Evolutionary conservation across 345 rosid genomes (phyloP).

Genomic region (Durio zibethinus): DNA sequence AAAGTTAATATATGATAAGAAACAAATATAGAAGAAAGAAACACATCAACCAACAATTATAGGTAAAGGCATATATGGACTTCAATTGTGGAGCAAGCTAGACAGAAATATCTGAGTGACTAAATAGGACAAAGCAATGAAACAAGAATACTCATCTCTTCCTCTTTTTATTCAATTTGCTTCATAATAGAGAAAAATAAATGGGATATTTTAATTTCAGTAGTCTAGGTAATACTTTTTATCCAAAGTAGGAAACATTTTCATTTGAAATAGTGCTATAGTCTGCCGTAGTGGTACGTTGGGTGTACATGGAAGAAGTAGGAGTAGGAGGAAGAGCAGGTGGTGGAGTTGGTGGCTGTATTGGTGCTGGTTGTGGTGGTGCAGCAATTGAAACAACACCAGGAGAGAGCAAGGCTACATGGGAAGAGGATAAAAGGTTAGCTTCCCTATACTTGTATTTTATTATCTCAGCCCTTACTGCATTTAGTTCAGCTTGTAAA

Average conservation of each 20-base stretch:
- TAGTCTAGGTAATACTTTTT: conserved; percentile 12
- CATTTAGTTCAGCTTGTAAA: conserved; percentile 70
- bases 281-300: conserved; percentile 35
- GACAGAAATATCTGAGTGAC: conserved; percentile 13
- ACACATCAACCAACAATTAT: conserved; percentile 30
- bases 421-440: conserved; percentile 42
- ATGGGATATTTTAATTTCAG: conserved; percentile 25
- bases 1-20: background rate
- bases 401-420: conserved; percentile 50
- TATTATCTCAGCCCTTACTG: conserved; percentile 70
- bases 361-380: conserved; percentile 28
- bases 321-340: conserved; percentile 34
- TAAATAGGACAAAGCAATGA: conserved; percentile 6
- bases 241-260: conserved; percentile 70
- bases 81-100: conserved; percentile 10
- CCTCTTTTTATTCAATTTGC: conserved; percentile 26
- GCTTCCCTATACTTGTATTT: conserved; percentile 83
- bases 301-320: conserved; percentile 56
- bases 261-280: conserved; percentile 63
- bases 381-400: conserved; percentile 55
- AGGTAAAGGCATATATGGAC: conserved; percentile 10
- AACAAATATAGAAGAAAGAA: conserved; percentile 22
- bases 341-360: conserved; percentile 30
- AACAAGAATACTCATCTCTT: conserved; percentile 17
- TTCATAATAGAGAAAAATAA: conserved; percentile 31